phyloP scores from a whole-genome alignment of 306 rosid genomes.

The Malus domestica region DNA sequence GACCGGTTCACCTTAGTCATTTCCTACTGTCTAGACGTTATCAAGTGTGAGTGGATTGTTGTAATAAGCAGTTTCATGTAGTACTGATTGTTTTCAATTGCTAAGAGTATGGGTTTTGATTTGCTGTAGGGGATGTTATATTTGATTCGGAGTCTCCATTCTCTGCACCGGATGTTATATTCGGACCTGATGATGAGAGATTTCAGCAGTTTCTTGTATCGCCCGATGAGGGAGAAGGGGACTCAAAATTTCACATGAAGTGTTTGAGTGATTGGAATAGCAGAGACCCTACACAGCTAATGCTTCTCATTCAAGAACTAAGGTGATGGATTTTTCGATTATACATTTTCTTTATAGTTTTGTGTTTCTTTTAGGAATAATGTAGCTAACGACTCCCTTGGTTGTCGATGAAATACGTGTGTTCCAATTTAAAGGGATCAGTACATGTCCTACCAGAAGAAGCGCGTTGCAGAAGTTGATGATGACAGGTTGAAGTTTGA shows the following conservation, averaged over 20 bases:
- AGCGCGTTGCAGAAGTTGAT: conserved; percentile 64
- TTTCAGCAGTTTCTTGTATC: conserved; percentile 55
- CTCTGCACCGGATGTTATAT: conserved; percentile 73
- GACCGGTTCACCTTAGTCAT: conserved; percentile 84
- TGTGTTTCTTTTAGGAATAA: not conserved
- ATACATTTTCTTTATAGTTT: not conserved
- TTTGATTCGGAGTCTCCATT: conserved; percentile 58
- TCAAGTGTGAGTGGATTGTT: conserved; percentile 49
- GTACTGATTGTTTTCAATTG: not conserved
- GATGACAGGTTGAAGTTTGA: conserved; percentile 90
- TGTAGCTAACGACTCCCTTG: not conserved
- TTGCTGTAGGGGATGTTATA: conserved; percentile 59
- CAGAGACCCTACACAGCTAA: conserved; percentile 66
- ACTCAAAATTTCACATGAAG: conserved; percentile 15
- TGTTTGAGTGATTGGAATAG: conserved; percentile 58
- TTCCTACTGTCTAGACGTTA: conserved; percentile 79
- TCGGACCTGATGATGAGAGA: conserved; percentile 68
- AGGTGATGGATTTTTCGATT: conserved; percentile 29
- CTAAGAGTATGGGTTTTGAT: conserved; percentile 2
- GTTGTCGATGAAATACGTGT: conserved; percentile 2
- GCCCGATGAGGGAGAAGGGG: conserved; percentile 26
- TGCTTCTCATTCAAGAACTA: conserved; percentile 57
- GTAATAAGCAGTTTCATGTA: not conserved
- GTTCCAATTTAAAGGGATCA: conserved; percentile 50
- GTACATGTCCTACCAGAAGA: conserved; percentile 52